These are phyloP conservation scores for Articulospora tetracladia DNA, from an alignment of 495 filamentous ascomycete species.

Conservation along the genomic window DNA sequence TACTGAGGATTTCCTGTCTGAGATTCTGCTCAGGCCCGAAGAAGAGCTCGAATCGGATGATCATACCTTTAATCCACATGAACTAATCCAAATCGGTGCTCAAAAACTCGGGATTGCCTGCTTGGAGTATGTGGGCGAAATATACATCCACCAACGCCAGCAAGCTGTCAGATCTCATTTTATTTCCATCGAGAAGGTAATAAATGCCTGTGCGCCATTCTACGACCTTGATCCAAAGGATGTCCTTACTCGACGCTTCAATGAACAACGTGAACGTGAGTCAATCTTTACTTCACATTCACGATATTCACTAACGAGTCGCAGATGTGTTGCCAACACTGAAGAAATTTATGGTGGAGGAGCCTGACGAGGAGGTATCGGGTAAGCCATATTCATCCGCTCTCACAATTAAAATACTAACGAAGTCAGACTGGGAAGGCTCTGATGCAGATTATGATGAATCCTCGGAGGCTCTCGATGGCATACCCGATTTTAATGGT, in stretches of 20 bases:
- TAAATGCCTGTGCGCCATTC: slow-evolving; percentile 35
- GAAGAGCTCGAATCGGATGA: slow-evolving; percentile 1
- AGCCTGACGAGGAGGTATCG: slow-evolving; percentile 51
- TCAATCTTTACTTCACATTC: slow-evolving; percentile 16
- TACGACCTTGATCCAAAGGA: slow-evolving; percentile 33
- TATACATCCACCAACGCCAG: slow-evolving; percentile 33
- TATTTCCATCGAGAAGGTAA: slow-evolving; percentile 33
- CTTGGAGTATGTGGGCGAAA: slow-evolving; percentile 43
- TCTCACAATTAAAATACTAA: slow-evolving; percentile 1
- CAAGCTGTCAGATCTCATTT: slow-evolving; percentile 40
- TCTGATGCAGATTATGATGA: slow-evolving; percentile 28
- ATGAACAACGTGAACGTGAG: slow-evolving; percentile 39
- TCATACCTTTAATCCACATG: background rate
- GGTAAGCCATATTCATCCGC: slow-evolving; percentile 35
- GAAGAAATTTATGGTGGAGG: slow-evolving; percentile 40
- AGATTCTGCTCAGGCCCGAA: slow-evolving; percentile 7
- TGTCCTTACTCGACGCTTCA: slow-evolving; percentile 29
- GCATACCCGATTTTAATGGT: slow-evolving; percentile 13
- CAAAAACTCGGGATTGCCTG: slow-evolving; percentile 38
- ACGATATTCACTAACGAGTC: slow-evolving; percentile 7
- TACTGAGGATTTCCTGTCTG: slow-evolving; percentile 19
- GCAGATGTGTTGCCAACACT: slow-evolving; percentile 40
- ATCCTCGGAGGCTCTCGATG: slow-evolving; percentile 29
- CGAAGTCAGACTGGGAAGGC: slow-evolving; percentile 30
- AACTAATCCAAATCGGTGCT: slow-evolving; percentile 4